Conservation (phyloP, 371 early-diverging fungal species). For the Massospora cicadina region DNA sequence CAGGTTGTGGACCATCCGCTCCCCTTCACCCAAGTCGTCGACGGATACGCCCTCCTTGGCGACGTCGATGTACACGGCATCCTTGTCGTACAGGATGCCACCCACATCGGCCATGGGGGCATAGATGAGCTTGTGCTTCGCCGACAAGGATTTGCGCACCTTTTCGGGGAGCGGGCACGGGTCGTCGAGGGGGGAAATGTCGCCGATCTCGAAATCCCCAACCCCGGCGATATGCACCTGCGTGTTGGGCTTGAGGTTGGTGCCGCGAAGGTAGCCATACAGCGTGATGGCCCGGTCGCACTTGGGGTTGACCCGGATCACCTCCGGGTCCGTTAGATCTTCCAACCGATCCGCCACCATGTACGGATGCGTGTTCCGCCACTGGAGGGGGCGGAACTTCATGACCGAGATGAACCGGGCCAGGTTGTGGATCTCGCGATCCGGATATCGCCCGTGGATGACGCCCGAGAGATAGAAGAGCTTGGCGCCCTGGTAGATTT, state of each 20-base stretch:
- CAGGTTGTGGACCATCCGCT: conserved; percentile 77
- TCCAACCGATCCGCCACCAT: conserved; percentile 90
- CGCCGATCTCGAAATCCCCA: conserved; percentile 66
- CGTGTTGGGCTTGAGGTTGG: conserved; percentile 63
- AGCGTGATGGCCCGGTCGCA: conserved; percentile 81
- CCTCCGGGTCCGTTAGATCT: conserved; percentile 85
- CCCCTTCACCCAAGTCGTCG: conserved; percentile 21
- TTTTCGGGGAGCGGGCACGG: conserved; percentile 92
- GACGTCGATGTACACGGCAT: conserved; percentile 93
- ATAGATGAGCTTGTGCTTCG: conserved; percentile 85
- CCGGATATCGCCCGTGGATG: conserved; percentile 81
- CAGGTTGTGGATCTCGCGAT: conserved; percentile 80
- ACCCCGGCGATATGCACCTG: conserved; percentile 90
- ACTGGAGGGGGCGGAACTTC: conserved; percentile 92
- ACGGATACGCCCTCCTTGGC: conserved; percentile 61
- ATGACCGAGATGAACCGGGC: conserved; percentile 93
- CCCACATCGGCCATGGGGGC: conserved; percentile 98
- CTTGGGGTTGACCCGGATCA: conserved; percentile 56
- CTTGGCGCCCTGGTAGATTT: conserved; percentile 95
- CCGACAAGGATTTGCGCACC: conserved; percentile 67
- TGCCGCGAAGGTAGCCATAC: conserved; percentile 90
- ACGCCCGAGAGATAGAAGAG: conserved; percentile 90
- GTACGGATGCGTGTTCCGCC: conserved; percentile 92
- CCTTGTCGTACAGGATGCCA: conserved; percentile 95
- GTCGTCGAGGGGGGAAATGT: conserved; percentile 61